These are phyloP conservation scores for Botrytis porri DNA, from an alignment of 2,329 filamentous ascomycete species.

Conservation along the genomic window DNA sequence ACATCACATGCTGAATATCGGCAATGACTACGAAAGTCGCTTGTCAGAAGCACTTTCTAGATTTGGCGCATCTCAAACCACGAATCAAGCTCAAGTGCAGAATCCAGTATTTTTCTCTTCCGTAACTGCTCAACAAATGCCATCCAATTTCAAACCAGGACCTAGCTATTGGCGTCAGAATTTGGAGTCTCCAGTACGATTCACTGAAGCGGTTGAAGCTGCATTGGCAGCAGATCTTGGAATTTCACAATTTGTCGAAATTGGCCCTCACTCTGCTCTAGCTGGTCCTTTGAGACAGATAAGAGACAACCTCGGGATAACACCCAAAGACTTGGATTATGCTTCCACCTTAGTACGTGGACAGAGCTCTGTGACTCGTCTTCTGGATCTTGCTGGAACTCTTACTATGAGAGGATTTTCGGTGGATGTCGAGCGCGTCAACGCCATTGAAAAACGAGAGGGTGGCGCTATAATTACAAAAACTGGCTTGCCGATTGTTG, in stretches of 20 bases:
- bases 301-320: not conserved
- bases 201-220: conserved; percentile 14
- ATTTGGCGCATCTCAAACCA: not conserved
- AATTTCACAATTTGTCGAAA: conserved; percentile 20
- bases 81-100: not conserved
- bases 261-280: conserved; percentile 25
- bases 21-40: conserved; percentile 13
- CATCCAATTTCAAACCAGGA: not conserved
- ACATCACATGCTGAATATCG: conserved; percentile 19
- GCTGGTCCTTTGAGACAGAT: conserved; percentile 23
- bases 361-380: conserved; percentile 5
- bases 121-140: not conserved
- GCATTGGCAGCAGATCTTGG: conserved; percentile 2
- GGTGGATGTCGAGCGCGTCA: conserved; percentile 18
- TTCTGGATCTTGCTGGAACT: conserved; percentile 20
- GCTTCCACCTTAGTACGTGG: conserved; percentile 21
- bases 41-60: not conserved
- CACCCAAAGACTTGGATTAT: conserved; percentile 35
- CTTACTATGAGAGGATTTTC: conserved; percentile 18
- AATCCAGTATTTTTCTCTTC: conserved; percentile 4
- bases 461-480: not conserved
- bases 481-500: conserved; percentile 1
- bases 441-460: conserved; percentile 35
- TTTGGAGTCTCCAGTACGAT: conserved; percentile 23
- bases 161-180: conserved; percentile 25